Base-by-base conservation (phyloP, 306 rosid species). In the Hylodesmum podocarpum region DNA sequence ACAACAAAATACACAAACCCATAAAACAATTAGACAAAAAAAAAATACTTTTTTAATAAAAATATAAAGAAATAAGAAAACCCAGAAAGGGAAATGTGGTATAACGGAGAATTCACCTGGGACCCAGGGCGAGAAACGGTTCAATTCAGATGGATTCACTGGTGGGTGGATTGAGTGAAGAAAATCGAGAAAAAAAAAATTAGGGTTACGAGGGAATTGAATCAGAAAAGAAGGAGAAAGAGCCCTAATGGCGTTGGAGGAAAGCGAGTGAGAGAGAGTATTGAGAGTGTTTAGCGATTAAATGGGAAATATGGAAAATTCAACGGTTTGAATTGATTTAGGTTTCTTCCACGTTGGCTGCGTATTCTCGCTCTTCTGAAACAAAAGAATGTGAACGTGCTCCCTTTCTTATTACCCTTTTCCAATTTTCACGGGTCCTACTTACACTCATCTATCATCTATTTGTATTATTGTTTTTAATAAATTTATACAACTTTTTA, bases 241-340 rank as follows among this genome's bases (percentile, higher is more conserved):
- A 66, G 76, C 77, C 80, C 80, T 75, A 49, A 25, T 74, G 6
- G 72, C 72, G 84, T 63, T 43, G 72, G 21, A 51, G 83, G 5
- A 6, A 80, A 80, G 78, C 79, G 61, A 47, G 51, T 61, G n/a
- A 49, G 18, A 21, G 12, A 28, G 25, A 31, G 12, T n/a, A n/a
- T 46, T 33, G 1, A 18, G 13, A 1, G 27, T 44, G 40, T 44
- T n/a, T 28, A 7, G 57, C 15, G 22, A 8, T 13, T 39, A 15
- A 2, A 41, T 22, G 55, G 54, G 3, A 6, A 57, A 21, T n/a
- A 5, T 19, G 22, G 69, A 43, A 28, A 74, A 61, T 41, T 41
- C 59, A 73, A 73, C 70, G 34, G 61, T 74, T 59, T 13, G 47
- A 29, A 41, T 61, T 5, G 25, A 44, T 50, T 70, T 27, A 49